phyloP scores from a whole-genome alignment of 768 basidiomycete genomes.

The Xanthoconium purpureum region DNA sequence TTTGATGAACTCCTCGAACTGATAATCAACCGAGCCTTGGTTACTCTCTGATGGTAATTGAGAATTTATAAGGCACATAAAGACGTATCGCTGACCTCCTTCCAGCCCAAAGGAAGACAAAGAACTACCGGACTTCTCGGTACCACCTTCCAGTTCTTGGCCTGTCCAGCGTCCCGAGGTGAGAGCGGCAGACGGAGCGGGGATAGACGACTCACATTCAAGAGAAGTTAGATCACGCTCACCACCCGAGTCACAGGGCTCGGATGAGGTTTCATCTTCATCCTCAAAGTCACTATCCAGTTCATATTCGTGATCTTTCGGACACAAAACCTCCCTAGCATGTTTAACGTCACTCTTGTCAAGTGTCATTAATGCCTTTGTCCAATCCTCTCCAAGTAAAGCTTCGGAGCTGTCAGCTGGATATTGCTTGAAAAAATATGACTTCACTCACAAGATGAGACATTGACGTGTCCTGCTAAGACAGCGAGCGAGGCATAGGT shows the following conservation, averaged over 20 bases:
- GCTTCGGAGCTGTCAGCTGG: slow-evolving; percentile 10
- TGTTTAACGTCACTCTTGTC: neutral
- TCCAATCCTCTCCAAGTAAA: slow-evolving; percentile 10
- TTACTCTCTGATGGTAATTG: slow-evolving; percentile 7
- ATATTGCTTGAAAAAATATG: neutral
- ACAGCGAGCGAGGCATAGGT: slow-evolving; percentile 18
- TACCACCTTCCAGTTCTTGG: neutral
- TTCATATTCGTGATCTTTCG: slow-evolving; percentile 13
- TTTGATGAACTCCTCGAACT: slow-evolving; percentile 7
- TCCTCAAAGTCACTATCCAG: slow-evolving; percentile 28
- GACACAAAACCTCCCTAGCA: slow-evolving; percentile 4
- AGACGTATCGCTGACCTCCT: neutral
- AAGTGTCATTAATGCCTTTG: neutral
- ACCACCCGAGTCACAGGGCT: neutral
- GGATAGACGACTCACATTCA: neutral
- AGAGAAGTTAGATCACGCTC: neutral
- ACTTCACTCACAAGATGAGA: slow-evolving; percentile 8
- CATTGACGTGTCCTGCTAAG: slow-evolving; percentile 6
- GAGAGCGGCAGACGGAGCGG: neutral
- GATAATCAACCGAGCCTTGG: neutral
- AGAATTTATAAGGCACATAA: neutral
- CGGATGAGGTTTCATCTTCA: slow-evolving; percentile 9
- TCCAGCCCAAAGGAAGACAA: slow-evolving; percentile 11
- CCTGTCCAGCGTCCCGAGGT: neutral
- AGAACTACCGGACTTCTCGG: neutral